A percentile compares a stretch with the other conserved stretches of the same genome.
These are phyloP conservation scores for Ampelocalamus luodianensis DNA, from an alignment of 176 grass and related monocot species.

Conservation along the genomic window DNA sequence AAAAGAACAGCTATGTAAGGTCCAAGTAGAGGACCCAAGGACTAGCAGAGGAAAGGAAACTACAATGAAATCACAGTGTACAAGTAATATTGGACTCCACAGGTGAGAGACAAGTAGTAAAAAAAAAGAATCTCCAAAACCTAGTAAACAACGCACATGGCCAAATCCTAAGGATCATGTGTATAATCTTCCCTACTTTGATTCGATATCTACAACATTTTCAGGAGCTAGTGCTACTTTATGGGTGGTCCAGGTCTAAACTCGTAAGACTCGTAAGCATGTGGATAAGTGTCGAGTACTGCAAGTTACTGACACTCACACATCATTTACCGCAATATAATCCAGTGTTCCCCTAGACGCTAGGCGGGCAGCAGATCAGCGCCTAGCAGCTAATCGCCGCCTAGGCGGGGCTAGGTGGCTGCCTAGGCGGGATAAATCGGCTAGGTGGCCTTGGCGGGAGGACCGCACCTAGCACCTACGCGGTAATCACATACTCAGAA, in stretches of 20 bases:
- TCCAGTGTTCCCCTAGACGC: too few species aligned
- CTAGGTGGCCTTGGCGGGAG: too few species aligned
- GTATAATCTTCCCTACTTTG: constrained; percentile 29
- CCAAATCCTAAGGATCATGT: constrained; percentile 27
- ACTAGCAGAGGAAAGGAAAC: constrained; percentile 11
- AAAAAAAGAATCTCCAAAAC: neutral
- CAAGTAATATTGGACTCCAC: neutral
- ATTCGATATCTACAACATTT: constrained; percentile 28
- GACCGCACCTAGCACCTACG: too few species aligned
- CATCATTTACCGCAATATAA: neutral
- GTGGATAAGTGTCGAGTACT: constrained; percentile 25
- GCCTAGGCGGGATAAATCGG: too few species aligned
- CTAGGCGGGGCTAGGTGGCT: too few species aligned
- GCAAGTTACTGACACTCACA: constrained; percentile 29
- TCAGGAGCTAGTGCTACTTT: constrained; percentile 30
- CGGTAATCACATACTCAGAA: constrained; percentile 4
- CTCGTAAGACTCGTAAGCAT: neutral
- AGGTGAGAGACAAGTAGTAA: constrained; percentile 11
- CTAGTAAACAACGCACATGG: constrained; percentile 31
- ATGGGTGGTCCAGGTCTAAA: constrained; percentile 32
- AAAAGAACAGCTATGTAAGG: constrained; percentile 26
- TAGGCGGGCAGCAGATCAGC: too few species aligned
- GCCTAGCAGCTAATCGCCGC: too few species aligned
- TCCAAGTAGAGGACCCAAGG: neutral
- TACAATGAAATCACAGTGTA: neutral